Base-by-base conservation (phyloP, 768 basidiomycete species). In the Porpolomopsis calyptriformis region DNA sequence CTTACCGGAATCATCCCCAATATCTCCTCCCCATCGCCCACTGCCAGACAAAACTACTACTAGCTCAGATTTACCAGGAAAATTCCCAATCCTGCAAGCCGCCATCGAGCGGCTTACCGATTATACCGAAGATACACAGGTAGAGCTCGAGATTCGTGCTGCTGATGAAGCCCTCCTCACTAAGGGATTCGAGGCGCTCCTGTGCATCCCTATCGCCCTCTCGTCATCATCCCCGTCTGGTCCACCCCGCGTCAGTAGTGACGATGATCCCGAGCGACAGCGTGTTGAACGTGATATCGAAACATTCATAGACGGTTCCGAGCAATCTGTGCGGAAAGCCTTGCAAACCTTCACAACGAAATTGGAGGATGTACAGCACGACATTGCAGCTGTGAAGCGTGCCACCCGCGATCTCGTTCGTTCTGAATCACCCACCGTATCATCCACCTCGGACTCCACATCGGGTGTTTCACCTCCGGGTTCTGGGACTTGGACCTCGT, bases 141-240 rank as follows among this genome's bases (percentile, higher is more conserved):
- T 91, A 8, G 87, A 90, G 57, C 64, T 91, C 18, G 87, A 90
- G 63, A 89, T 90, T 33, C 74, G 77, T 19, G 64, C 80, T 8
- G 73, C 82, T 2, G 87, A 91, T 56, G 85, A 85, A 51, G 72
- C 70, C 9, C 70, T 89, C 11, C 66, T 81, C 0, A 65, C 68
- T 5, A 71, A 70, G 6, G 85, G 85, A 2, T 89, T 79, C 49
- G 77, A 80, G 52, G 78, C 82, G 0, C 58, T 87, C n/a, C 64
- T 88, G 10, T 63, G 66, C 12, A 66, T 87, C 2, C 74, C 75
- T 19, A 76, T 76, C 1, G 78, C 51, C 53, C 35, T 47, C 19
- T n/a, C 27, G 77, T 50, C 55, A 35, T 46, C 26, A 12, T 25
- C 20, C 53, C 7, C 26, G 25, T 38, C 37, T 31, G 49, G 45